Conservation (phyloP, 805 yeast species). For the Candida ponderosae region DNA sequence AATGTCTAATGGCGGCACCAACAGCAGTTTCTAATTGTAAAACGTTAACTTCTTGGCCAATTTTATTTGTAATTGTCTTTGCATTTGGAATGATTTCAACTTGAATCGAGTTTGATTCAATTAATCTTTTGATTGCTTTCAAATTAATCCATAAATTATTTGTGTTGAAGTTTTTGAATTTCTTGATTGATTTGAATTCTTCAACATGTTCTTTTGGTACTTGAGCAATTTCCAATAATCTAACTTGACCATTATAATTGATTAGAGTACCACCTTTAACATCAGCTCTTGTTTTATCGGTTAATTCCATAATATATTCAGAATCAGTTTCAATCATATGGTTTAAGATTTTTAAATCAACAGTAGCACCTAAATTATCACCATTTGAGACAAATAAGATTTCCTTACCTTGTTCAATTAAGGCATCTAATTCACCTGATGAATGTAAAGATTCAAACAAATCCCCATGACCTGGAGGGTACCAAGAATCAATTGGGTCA, state of each 20-base stretch:
- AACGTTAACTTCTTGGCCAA: constrained; percentile 79
- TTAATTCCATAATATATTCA: constrained; percentile 96
- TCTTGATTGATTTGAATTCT: constrained; percentile 95
- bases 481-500: constrained; percentile 84
- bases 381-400: constrained; percentile 93
- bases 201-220: constrained; percentile 98
- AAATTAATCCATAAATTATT: constrained; percentile 96
- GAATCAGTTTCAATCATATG: constrained; percentile 90
- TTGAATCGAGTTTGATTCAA: constrained; percentile 73
- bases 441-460: constrained; percentile 83
- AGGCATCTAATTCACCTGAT: constrained; percentile 86
- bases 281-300: constrained; percentile 98
- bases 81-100: constrained; percentile 95
- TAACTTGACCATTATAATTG: constrained; percentile 89
- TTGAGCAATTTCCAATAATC: constrained; percentile 94
- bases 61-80: constrained; percentile 59
- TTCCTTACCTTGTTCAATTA: constrained; percentile 91
- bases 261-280: constrained; percentile 99
- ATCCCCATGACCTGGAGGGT: constrained; percentile 99
- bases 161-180: constrained; percentile 96
- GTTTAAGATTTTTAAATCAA: constrained; percentile 79
- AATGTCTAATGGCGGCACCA: constrained; percentile 98
- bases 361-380: constrained; percentile 98
- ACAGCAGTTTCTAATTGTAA: constrained; percentile 97
- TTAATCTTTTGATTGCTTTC: constrained; percentile 87